phyloP scores from a whole-genome alignment of 2,329 filamentous ascomycete species.

The Fusarium sp. region DNA sequence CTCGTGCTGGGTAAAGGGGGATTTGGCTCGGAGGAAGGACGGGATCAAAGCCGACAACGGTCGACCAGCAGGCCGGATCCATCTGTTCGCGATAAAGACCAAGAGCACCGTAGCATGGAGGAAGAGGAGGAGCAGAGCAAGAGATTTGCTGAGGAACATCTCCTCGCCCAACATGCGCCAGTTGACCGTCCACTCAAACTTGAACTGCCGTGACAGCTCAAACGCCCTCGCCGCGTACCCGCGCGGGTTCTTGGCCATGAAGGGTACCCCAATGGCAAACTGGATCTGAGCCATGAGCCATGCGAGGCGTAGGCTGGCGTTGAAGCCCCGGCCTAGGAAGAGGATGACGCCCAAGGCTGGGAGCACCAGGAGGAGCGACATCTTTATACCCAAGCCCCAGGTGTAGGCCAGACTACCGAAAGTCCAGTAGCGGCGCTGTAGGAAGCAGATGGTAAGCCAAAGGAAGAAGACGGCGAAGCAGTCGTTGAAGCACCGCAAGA shows the following conservation, averaged over 20 bases:
- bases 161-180: conserved; percentile 95
- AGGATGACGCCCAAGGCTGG: conserved; percentile 83
- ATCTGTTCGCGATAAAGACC: conserved; percentile 73
- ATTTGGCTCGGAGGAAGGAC: conserved; percentile 54
- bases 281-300: conserved; percentile 83
- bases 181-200: conserved; percentile 99
- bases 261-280: conserved; percentile 73
- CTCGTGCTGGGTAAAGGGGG: conserved; percentile 61
- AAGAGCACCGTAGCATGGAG: conserved; percentile 74
- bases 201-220: conserved; percentile 88
- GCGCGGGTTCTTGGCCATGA: conserved; percentile 70
- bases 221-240: conserved; percentile 88
- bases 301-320: conserved; percentile 73
- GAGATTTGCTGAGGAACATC: conserved; percentile 75
- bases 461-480: conserved; percentile 87
- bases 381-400: conserved; percentile 89
- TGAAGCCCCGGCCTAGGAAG: conserved; percentile 77
- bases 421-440: conserved; percentile 80
- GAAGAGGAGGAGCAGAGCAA: conserved; percentile 74
- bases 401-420: conserved; percentile 79
- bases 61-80: conserved; percentile 76
- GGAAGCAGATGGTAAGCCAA: conserved; percentile 81
- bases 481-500: conserved; percentile 96
- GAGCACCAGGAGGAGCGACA: conserved; percentile 85
- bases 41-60: conserved; percentile 64